phyloP scores from a whole-genome alignment of 2,329 filamentous ascomycete species.

The Colletotrichum simmondsii region DNA sequence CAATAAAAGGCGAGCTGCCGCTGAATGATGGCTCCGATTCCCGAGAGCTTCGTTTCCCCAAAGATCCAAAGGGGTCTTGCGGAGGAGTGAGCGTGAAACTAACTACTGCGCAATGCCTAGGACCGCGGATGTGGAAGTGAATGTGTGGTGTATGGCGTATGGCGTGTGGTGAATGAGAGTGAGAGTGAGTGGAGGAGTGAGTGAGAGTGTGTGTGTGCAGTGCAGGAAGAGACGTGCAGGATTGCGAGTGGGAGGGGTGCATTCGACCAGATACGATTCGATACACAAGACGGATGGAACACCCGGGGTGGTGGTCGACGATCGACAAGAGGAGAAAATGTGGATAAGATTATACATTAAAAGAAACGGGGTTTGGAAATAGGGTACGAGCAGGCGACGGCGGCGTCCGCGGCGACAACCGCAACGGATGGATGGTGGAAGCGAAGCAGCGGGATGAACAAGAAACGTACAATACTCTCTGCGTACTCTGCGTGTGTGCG shows the following conservation, averaged over 20 bases:
- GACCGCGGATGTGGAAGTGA: not conserved
- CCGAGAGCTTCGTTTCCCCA: not conserved
- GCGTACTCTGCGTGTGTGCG: too few relatives aligned
- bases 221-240: slow-evolving; percentile 10
- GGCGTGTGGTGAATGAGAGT: not conserved
- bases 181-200: not conserved
- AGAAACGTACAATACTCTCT: not conserved
- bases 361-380: slow-evolving; percentile 5
- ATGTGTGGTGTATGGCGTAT: not conserved
- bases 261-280: slow-evolving; percentile 29
- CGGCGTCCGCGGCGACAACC: not conserved
- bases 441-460: not conserved
- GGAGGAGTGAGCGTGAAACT: not conserved
- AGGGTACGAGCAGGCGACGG: not conserved
- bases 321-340: slow-evolving; percentile 31
- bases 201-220: slow-evolving; percentile 1
- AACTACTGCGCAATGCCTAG: not conserved
- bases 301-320: slow-evolving; percentile 16
- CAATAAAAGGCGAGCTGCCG: not conserved
- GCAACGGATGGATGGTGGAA: not conserved
- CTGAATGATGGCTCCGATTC: slow-evolving; percentile 1
- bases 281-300: slow-evolving; percentile 25
- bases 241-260: slow-evolving; percentile 16
- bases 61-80: not conserved
- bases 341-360: slow-evolving; percentile 26